phyloP scores from a whole-genome alignment of 75 land plant genomes.

The Picea glauca region DNA sequence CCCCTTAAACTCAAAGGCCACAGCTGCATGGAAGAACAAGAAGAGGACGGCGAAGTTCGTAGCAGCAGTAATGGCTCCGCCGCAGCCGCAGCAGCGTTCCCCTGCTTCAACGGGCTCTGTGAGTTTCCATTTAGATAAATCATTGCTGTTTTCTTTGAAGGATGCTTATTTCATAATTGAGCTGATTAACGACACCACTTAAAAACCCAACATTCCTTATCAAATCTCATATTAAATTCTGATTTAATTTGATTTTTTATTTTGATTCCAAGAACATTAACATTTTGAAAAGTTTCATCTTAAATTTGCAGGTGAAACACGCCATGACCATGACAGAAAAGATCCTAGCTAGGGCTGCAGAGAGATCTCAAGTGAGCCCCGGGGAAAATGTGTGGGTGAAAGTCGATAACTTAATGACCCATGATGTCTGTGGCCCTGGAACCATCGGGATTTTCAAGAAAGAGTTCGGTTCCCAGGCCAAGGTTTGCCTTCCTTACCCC shows the following conservation, averaged over 20 bases:
- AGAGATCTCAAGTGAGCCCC: slow-evolving; percentile 58
- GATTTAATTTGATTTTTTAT: no score
- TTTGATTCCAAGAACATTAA: no score
- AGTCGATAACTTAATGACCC: slow-evolving; percentile 91
- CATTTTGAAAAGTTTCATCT: no score
- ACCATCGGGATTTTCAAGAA: slow-evolving; percentile 91
- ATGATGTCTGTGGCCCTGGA: slow-evolving; percentile 98
- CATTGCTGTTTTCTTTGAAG: background rate
- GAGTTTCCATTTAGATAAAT: slow-evolving; percentile 9
- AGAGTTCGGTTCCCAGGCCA: slow-evolving; percentile 87
- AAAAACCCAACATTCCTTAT: no score
- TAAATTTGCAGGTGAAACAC: slow-evolving; percentile 62
- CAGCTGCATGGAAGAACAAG: background rate
- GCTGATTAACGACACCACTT: no score
- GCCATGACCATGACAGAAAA: slow-evolving; percentile 98
- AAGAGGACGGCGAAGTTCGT: background rate
- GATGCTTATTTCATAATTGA: background rate
- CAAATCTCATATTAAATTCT: no score
- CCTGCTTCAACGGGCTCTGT: slow-evolving; percentile 69
- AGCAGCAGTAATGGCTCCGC: slow-evolving; percentile 48
- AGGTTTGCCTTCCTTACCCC: slow-evolving; percentile 32
- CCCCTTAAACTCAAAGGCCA: background rate
- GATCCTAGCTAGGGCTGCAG: slow-evolving; percentile 77
- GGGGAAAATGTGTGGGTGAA: slow-evolving; percentile 99
- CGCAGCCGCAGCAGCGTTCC: slow-evolving; percentile 44